Percentiles rank a stretch among this genome's conserved stretches.
phyloP scores from a whole-genome alignment of 768 basidiomycete genomes.

The Steccherinum ochraceum region DNA sequence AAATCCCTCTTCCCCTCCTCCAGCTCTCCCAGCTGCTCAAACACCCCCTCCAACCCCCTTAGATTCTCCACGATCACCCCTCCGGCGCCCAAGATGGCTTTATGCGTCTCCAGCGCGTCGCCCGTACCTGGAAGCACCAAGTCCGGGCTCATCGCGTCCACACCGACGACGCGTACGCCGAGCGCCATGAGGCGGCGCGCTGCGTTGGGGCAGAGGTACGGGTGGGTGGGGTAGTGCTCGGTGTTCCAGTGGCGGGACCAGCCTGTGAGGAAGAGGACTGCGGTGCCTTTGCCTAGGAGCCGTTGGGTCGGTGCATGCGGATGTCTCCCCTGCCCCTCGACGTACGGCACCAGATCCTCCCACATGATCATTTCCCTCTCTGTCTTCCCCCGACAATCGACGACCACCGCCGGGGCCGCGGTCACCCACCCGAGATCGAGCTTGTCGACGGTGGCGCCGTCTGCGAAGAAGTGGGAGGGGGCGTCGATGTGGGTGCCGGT shows the following conservation, averaged over 20 bases:
- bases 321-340: slow-evolving; percentile 28
- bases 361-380: slow-evolving; percentile 48
- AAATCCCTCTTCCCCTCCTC: slow-evolving; percentile 16
- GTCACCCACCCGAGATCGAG: slow-evolving; percentile 49
- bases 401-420: slow-evolving; percentile 42
- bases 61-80: slow-evolving; percentile 70
- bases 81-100: slow-evolving; percentile 51
- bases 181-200: slow-evolving; percentile 41
- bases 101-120: slow-evolving; percentile 38
- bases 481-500: slow-evolving; percentile 80
- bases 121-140: slow-evolving; percentile 32
- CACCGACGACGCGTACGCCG: slow-evolving; percentile 53
- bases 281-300: slow-evolving; percentile 27
- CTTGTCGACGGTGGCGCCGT: slow-evolving; percentile 52
- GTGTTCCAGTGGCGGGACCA: slow-evolving; percentile 57
- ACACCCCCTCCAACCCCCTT: slow-evolving; percentile 42
- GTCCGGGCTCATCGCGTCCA: slow-evolving; percentile 66
- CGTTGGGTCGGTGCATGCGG: no score
- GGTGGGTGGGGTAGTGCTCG: slow-evolving; percentile 50
- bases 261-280: slow-evolving; percentile 58
- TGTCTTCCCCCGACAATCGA: slow-evolving; percentile 44
- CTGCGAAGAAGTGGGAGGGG: slow-evolving; percentile 62
- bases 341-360: slow-evolving; percentile 37
- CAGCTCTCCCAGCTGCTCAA: slow-evolving; percentile 10
- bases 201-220: slow-evolving; percentile 50